Evolutionary conservation across 1,284 basidiomycete species (phyloP).

Genomic region (Calocybe gambosa): DNA sequence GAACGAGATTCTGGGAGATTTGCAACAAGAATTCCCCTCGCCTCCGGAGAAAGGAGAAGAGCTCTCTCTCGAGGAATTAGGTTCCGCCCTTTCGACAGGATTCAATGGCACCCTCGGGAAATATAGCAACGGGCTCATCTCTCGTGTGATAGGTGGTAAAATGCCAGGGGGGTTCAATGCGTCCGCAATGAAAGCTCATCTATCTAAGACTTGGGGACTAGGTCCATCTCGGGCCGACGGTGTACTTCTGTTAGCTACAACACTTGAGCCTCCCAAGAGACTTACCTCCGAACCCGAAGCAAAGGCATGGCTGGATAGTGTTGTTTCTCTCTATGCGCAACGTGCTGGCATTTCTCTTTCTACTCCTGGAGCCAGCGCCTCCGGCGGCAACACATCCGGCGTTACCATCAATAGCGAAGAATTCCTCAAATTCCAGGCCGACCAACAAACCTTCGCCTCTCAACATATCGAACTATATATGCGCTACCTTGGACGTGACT

Average conservation of each 20-base stretch:
- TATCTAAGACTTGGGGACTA: constrained; percentile 91
- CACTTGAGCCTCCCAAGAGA: constrained; percentile 92
- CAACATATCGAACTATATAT: constrained; percentile 95
- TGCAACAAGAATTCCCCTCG: constrained; percentile 85
- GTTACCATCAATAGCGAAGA: constrained; percentile 96
- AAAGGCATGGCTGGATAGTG: constrained; percentile 88
- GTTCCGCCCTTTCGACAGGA: constrained; percentile 76
- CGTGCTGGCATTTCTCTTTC: constrained; percentile 85
- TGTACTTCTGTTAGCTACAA: constrained; percentile 87
- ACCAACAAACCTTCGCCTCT: constrained; percentile 88
- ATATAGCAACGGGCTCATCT: constrained; percentile 89
- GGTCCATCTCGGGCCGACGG: constrained; percentile 86
- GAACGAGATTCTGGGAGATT: constrained; percentile 93
- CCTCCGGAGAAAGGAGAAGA: constrained; percentile 99
- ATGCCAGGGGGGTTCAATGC: constrained; percentile 99
- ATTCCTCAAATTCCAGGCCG: constrained; percentile 92
- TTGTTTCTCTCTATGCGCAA: constrained; percentile 82
- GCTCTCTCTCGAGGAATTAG: constrained; percentile 92
- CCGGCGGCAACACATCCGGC: constrained; percentile 63
- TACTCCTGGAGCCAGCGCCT: constrained; percentile 56
- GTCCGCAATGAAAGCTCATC: constrained; percentile 85
- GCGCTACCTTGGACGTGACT: constrained; percentile 93
- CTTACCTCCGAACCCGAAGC: constrained; percentile 88
- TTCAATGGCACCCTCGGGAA: constrained; percentile 90
- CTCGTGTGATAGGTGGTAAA: constrained; percentile 90